A percentile compares a stretch with the other conserved stretches of the same genome.
Evolutionary conservation across 2,329 filamentous ascomycete genomes (phyloP).

Genomic region (Penicillium rolfsii): DNA sequence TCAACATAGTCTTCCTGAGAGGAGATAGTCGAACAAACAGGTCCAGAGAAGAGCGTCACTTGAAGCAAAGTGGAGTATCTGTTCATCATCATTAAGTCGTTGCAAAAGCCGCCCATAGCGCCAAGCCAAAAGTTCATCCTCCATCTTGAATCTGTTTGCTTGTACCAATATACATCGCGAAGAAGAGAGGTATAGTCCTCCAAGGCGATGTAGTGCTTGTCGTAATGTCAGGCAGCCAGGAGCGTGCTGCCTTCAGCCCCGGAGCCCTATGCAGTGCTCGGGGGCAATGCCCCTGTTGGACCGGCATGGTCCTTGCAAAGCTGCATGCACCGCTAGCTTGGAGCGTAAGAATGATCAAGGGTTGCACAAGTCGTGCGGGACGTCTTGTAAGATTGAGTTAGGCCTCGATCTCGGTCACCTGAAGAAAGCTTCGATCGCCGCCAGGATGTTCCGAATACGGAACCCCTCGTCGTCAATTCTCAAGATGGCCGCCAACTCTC

Average conservation of each 20-base stretch:
- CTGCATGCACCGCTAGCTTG: not conserved
- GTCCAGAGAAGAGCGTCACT: slow-evolving; percentile 5
- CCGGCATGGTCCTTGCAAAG: not conserved
- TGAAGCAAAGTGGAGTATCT: slow-evolving; percentile 9
- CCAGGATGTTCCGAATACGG: not conserved
- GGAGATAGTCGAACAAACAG: not conserved
- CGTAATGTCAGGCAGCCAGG: not conserved
- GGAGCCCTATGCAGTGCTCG: not conserved
- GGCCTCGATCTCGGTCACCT: not conserved
- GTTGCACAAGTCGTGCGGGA: not conserved
- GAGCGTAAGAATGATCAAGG: not conserved
- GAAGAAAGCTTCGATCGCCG: not conserved
- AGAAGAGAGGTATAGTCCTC: not conserved
- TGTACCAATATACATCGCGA: not conserved
- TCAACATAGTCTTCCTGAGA: not conserved
- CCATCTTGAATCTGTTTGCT: not conserved
- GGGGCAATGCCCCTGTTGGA: not conserved
- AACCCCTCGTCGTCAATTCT: slow-evolving; percentile 7
- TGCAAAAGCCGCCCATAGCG: not conserved
- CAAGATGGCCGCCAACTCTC: slow-evolving; percentile 33
- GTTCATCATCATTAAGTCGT: slow-evolving; percentile 27
- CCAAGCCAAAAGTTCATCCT: not conserved
- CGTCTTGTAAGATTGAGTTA: not conserved
- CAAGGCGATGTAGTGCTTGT: not conserved
- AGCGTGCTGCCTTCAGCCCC: not conserved